Percentiles rank a stretch among this genome's conserved stretches.
phyloP scores from a whole-genome alignment of 768 basidiomycete genomes.

The Coprinellus aureogranulatus region DNA sequence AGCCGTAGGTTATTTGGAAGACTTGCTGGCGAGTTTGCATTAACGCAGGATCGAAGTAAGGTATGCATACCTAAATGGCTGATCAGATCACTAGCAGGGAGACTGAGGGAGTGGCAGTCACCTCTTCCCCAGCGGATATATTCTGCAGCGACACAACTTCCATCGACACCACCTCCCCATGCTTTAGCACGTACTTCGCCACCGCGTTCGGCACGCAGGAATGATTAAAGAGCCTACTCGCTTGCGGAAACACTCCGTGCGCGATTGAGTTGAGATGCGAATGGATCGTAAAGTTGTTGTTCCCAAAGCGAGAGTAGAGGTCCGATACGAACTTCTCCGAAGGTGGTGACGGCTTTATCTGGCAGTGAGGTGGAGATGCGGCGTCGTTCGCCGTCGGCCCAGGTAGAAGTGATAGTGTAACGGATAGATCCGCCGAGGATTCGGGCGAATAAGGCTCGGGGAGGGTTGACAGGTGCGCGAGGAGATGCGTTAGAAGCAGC shows the following conservation, averaged over 20 bases:
- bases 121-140: slow-evolving; percentile 64
- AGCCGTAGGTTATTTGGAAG: slow-evolving; percentile 63
- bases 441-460: slow-evolving; percentile 18
- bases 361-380: slow-evolving; percentile 1
- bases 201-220: slow-evolving; percentile 76
- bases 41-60: slow-evolving; percentile 79
- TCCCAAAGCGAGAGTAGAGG: slow-evolving; percentile 63
- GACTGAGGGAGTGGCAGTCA: too few species aligned
- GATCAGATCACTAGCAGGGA: too few species aligned
- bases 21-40: slow-evolving; percentile 57
- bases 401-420: slow-evolving; percentile 43
- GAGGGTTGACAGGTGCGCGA: slow-evolving; percentile 38
- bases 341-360: slow-evolving; percentile 31
- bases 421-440: slow-evolving; percentile 23
- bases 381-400: background rate
- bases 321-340: slow-evolving; percentile 24
- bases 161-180: slow-evolving; percentile 46
- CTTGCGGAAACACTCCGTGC: slow-evolving; percentile 73
- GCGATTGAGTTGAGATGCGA: slow-evolving; percentile 68
- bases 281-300: slow-evolving; percentile 80
- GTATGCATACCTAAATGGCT: slow-evolving; percentile 58
- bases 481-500: slow-evolving; percentile 60
- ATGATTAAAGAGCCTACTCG: slow-evolving; percentile 82
- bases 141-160: slow-evolving; percentile 62
- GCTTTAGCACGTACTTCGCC: slow-evolving; percentile 52